Base-by-base conservation (phyloP, 1,284 basidiomycete genomes). In the Vanrija sp. region DNA sequence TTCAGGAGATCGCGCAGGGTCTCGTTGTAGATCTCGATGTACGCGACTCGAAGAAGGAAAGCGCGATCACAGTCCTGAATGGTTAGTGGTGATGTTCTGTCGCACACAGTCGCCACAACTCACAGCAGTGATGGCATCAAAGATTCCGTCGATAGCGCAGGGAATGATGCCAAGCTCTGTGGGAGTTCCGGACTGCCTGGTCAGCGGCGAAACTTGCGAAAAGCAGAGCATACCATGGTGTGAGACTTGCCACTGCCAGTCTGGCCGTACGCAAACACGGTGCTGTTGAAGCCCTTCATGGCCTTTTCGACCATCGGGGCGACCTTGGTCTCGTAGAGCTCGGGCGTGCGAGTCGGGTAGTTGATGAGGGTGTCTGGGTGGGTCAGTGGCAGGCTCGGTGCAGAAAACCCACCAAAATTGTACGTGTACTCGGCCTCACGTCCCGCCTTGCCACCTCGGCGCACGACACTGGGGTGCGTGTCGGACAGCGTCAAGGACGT, bases 21-120 rank as follows among this genome's bases (percentile, higher is more conserved):
- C 56, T 83, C 82, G 60, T 83, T 83, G 75, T 83, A 83, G 55
- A 83, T 82, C 57, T 77, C 82, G 46, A 83, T 75, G 60, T 82
- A 83, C 8, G 80, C 80, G 16, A 82, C 80, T 16, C 81, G 73
- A 2, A 83, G 69, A 8, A 82, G 67, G 57, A 67, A 74, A 0
- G 69, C 72, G 16, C 72, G 64, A 22, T 72, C 68, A 24, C 59
- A 56, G 45, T 74, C 72, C 69, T 72, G 50, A n/a, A 25, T n/a
- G 24, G 41, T 23, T 24, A 22, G 22, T 42, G 41, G 20, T 23
- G 19, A 31, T 5, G 12, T 19, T 1, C 15, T 18, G 22, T n/a
- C 14, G 23, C n/a, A 43, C 3, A 23, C 27, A n/a, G 23, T 9
- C 5, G 2, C 16, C 12, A 2, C 9, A 3, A 60, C 71, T 57